Conservation (phyloP, 1,284 basidiomycete species). For the Ceratobasidium sp. region DNA sequence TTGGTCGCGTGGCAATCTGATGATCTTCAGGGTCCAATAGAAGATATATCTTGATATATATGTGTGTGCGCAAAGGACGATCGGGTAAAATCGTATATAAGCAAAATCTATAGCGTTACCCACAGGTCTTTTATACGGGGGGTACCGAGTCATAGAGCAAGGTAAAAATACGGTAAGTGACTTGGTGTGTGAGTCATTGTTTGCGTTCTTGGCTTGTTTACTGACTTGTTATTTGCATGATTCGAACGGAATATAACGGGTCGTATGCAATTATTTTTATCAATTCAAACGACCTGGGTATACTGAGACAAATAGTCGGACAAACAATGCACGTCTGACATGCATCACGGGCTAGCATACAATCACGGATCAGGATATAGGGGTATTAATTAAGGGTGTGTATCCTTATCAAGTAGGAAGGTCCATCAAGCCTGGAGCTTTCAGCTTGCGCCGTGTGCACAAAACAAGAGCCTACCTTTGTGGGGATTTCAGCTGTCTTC, state of each 20-base stretch:
- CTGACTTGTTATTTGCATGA: neutral
- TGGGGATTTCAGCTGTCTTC: neutral
- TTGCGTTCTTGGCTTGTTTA: neutral
- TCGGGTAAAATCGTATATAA: no score
- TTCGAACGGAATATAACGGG: neutral
- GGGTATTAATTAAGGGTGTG: neutral
- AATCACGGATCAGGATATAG: neutral
- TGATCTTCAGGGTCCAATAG: slow-evolving; percentile 36
- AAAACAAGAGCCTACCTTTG: neutral
- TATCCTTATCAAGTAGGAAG: neutral
- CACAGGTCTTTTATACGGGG: no score
- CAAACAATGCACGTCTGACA: neutral
- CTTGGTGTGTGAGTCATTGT: neutral
- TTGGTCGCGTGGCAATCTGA: slow-evolving; percentile 39
- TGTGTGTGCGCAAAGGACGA: neutral
- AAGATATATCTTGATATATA: neutral
- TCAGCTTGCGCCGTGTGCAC: neutral
- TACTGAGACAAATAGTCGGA: neutral
- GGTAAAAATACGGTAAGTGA: neutral
- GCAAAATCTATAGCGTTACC: no score
- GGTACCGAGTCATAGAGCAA: neutral
- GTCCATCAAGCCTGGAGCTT: neutral
- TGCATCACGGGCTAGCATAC: neutral
- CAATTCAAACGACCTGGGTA: neutral
- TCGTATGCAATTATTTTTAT: neutral